phyloP scores from a whole-genome alignment of 257 asterid genomes.

The Ballota nigra region DNA sequence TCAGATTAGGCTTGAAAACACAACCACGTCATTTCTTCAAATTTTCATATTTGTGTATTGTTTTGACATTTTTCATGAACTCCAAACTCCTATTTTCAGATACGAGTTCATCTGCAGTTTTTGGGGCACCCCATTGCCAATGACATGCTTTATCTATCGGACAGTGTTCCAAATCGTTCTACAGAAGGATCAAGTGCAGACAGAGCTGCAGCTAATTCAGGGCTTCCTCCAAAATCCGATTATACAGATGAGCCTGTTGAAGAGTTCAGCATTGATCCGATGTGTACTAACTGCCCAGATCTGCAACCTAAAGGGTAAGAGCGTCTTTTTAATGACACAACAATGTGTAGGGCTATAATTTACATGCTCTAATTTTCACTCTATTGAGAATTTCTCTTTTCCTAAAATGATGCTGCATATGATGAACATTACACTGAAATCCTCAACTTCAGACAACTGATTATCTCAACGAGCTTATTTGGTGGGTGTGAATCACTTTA shows the following conservation, averaged over 20 bases:
- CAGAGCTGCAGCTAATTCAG: constrained; percentile 53
- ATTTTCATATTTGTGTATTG: not conserved
- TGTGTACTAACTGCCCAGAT: constrained; percentile 94
- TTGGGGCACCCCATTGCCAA: constrained; percentile 93
- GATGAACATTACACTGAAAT: not conserved
- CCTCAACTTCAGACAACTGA: not conserved
- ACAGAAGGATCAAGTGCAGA: constrained; percentile 49
- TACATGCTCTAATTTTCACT: not conserved
- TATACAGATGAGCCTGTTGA: constrained; percentile 34
- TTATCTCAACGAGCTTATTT: not conserved
- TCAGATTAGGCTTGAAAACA: constrained; percentile 15
- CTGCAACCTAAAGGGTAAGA: constrained; percentile 90
- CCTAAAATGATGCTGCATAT: not conserved
- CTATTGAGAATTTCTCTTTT: not conserved
- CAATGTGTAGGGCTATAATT: not conserved
- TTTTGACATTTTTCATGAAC: not conserved
- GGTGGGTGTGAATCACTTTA: not conserved
- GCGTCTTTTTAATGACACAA: not conserved
- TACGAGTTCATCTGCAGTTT: constrained; percentile 87
- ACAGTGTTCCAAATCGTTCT: constrained; percentile 39
- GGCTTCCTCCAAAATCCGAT: constrained; percentile 25
- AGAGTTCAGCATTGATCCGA: constrained; percentile 69
- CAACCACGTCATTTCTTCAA: not conserved
- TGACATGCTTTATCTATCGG: constrained; percentile 75
- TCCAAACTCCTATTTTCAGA: constrained; percentile 48